Percentiles rank a stretch among this genome's conserved stretches.
Evolutionary conservation across 768 basidiomycete genomes (phyloP).

Genomic region (Pisolithus tinctorius): DNA sequence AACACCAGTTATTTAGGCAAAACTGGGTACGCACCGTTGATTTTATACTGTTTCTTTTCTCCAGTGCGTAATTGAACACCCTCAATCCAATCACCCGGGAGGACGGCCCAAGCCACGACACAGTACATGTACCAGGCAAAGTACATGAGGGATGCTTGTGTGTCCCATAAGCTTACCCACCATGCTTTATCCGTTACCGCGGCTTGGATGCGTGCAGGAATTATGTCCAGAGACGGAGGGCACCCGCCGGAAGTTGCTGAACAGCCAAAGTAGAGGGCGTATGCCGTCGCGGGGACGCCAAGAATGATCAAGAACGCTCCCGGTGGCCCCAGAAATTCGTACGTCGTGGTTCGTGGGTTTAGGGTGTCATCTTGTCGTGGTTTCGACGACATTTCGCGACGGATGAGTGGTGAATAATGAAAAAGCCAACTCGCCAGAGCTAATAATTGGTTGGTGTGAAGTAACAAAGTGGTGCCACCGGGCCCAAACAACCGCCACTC

Average conservation of each 20-base stretch:
- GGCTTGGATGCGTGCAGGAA: conserved; percentile 38
- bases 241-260: conserved; percentile 67
- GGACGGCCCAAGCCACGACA: conserved; percentile 69
- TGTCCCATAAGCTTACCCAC: conserved; percentile 81
- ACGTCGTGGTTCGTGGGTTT: conserved; percentile 65
- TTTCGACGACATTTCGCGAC: conserved; percentile 8
- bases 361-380: conserved; percentile 19
- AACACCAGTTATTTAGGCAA: neutral
- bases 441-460: too few relatives aligned
- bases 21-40: conserved; percentile 65
- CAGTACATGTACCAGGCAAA: conserved; percentile 88
- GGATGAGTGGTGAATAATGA: too few relatives aligned
- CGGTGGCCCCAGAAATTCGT: conserved; percentile 79
- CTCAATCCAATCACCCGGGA: conserved; percentile 69
- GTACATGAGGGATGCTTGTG: conserved; percentile 69
- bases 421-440: too few relatives aligned
- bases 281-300: conserved; percentile 63
- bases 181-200: conserved; percentile 45
- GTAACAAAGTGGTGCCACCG: too few relatives aligned
- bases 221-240: conserved; percentile 42
- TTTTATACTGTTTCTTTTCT: conserved; percentile 77
- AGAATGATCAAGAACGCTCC: conserved; percentile 69
- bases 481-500: too few relatives aligned
- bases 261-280: conserved; percentile 73
- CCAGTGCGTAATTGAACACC: conserved; percentile 73